Base-by-base conservation (phyloP, 805 yeast species). In the Myxozyma kluyveri region DNA sequence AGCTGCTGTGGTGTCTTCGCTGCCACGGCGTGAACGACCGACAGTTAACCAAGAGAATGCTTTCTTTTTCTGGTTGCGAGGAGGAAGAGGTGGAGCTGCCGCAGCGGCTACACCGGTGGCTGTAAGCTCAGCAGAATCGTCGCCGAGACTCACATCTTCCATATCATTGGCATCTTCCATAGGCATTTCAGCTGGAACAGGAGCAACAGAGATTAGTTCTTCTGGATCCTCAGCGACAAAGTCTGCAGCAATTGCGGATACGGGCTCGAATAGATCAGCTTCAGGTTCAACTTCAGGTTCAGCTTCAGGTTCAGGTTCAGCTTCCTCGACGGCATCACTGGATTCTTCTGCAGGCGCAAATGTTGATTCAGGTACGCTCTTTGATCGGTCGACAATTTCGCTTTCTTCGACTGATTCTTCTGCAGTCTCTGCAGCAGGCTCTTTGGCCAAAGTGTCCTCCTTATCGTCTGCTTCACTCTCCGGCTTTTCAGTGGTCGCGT, bases 161-260 rank as follows among this genome's bases (percentile, higher is more conserved):
- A 54, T 3, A n/a, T n/a, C n/a, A n/a, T n/a, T n/a, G n/a, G n/a
- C n/a, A n/a, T n/a, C n/a, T 2, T 36, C 36, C 39, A 54, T 32
- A 29, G 33, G 33, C 9, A 14, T 9, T 29, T 9, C 14, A 9
- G 33, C 33, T 9, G 33, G 33, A 9, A 29, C 12, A 14, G 33
- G 33, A 29, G 33, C 33, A 9, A 29, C 33, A 14, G 33, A 14
- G 14, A 14, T 29, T n/a, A n/a, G n/a, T n/a, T n/a, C n/a, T n/a
- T n/a, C n/a, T n/a, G n/a, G n/a, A n/a, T n/a, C n/a, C n/a, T n/a
- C n/a, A n/a, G n/a, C n/a, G n/a, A n/a, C n/a, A n/a, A n/a, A n/a
- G n/a, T 19, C 52, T 57, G 21, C 44, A 35, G 19, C 51, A 57
- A 19, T 65, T 67, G 84, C 88, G 57, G 10, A 21, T 19, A n/a